Evolutionary conservation across 2,329 filamentous ascomycete species (phyloP).

Genomic region (Fusarium xyrophilum): DNA sequence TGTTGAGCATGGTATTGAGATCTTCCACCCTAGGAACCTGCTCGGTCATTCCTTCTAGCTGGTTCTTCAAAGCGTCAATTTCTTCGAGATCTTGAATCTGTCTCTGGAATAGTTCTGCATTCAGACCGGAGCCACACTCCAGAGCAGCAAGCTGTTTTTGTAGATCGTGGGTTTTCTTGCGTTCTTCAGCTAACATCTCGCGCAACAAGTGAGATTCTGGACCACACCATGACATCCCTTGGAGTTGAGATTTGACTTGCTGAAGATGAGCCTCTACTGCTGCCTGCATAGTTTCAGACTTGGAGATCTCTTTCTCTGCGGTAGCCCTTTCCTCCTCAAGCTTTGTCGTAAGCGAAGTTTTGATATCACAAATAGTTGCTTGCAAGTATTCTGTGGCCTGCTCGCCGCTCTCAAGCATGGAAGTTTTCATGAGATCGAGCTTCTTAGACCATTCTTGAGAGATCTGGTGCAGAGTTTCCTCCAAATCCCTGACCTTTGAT

Average conservation of each 20-base stretch:
- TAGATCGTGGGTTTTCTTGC: slow-evolving; percentile 13
- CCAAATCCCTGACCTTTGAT: slow-evolving; percentile 30
- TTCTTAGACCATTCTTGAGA: slow-evolving; percentile 29
- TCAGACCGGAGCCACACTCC: slow-evolving; percentile 32
- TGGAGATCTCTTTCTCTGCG: slow-evolving; percentile 24
- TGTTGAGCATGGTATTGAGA: slow-evolving; percentile 37
- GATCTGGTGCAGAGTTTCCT: slow-evolving; percentile 28
- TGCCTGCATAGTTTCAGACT: slow-evolving; percentile 19
- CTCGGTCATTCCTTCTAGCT: slow-evolving; percentile 37
- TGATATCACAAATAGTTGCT: slow-evolving; percentile 29
- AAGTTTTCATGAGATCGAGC: slow-evolving; percentile 24
- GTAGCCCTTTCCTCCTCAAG: slow-evolving; percentile 34
- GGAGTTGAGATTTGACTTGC: slow-evolving; percentile 31
- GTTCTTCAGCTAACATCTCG: slow-evolving; percentile 19
- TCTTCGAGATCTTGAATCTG: slow-evolving; percentile 43
- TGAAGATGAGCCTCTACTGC: slow-evolving; percentile 33
- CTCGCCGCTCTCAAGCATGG: slow-evolving; percentile 16
- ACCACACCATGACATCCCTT: neutral
- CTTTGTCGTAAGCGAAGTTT: slow-evolving; percentile 30
- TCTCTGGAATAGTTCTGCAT: slow-evolving; percentile 31
- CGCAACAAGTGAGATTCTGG: slow-evolving; percentile 3
- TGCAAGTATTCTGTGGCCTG: slow-evolving; percentile 28
- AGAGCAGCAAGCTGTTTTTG: slow-evolving; percentile 32
- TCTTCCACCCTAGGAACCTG: slow-evolving; percentile 38
- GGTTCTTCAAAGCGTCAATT: slow-evolving; percentile 37